Evolutionary conservation across 805 yeast species (phyloP), one percentile per base, ranked within the genome.

Genomic region (Starmerella stellata): DNA sequence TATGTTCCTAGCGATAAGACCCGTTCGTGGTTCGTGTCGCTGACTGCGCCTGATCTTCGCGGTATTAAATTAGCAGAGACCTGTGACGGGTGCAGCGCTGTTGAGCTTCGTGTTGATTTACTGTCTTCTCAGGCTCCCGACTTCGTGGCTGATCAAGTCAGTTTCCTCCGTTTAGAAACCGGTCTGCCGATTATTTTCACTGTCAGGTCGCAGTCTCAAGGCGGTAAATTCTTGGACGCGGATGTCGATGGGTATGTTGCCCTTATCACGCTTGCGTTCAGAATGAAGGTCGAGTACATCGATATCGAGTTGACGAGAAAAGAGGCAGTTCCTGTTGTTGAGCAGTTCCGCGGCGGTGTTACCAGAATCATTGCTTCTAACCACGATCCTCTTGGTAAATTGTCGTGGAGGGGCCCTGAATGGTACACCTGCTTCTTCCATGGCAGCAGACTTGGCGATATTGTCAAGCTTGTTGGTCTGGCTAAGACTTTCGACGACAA

Each of bases 331-430:
- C 65, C 61, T 4, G 13, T 36, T 7, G 53, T 78, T 16, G 61
- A 71, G 41, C 68, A 67, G 38, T 60, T 65, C 16, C 57, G 81
- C 14, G 59, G 72, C 33, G 69, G 72, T 3, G 67, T 63, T 55
- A 75, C 93, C 14, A 70, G 70, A 52, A 62, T 87, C 27, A 78
- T 87, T 55, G 90, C 82, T 13, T 78, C 94, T 1, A 78, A 77
- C 50, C 92, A 80, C 52, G 92, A 81, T 54, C 69, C 74, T 41
- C 53, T 64, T 11, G 92, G 79, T 20, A 50, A 55, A 5, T 65
- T 65, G 57, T 61, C 65, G 40, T 83, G 93, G 94, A 60, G 58
- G 39, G 61, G 69, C 44, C 64, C 72, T 14, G 82, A 74, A 52
- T 85, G 93, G 92, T 75, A 71, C 50, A 66, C 66, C 47, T 71